Evolutionary conservation across 2,329 filamentous ascomycete genomes (phyloP).

Genomic region (Colletotrichum orchidophilum): DNA sequence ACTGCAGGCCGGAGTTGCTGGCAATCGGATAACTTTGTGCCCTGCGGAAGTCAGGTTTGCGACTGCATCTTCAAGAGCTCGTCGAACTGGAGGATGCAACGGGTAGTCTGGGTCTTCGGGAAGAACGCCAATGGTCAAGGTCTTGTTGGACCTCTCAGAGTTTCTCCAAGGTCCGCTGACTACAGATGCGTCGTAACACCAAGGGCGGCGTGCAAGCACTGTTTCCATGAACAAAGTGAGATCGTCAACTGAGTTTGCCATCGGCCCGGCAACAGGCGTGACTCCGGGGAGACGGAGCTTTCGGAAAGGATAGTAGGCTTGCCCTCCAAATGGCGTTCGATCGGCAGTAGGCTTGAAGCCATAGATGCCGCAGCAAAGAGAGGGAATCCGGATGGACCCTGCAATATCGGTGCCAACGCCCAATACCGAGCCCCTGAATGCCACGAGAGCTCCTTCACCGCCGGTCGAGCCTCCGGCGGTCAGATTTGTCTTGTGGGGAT

Average conservation of each 20-base stretch:
- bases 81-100: conserved; percentile 59
- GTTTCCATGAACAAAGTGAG: conserved; percentile 51
- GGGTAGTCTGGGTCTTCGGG: conserved; percentile 56
- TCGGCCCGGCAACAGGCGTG: conserved; percentile 51
- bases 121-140: conserved; percentile 58
- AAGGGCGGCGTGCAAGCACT: conserved; percentile 51
- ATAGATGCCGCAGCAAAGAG: conserved; percentile 54
- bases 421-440: conserved; percentile 51
- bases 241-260: conserved; percentile 52
- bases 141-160: conserved; percentile 35
- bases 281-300: conserved; percentile 40
- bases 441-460: conserved; percentile 57
- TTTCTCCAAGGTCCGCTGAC: conserved; percentile 56
- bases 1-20: conserved; percentile 41
- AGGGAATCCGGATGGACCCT: conserved; percentile 54
- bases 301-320: conserved; percentile 19
- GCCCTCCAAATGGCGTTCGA: conserved; percentile 38
- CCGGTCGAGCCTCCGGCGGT: conserved; percentile 73
- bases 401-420: conserved; percentile 55
- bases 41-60: conserved; percentile 51
- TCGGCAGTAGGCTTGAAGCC: conserved; percentile 50
- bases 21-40: conserved; percentile 52
- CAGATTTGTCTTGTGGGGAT: conserved; percentile 68
- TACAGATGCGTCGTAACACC: conserved; percentile 53
- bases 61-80: conserved; percentile 52